Base-by-base conservation (phyloP, 139 green algal genomes). In the Asterochloris sp. region DNA sequence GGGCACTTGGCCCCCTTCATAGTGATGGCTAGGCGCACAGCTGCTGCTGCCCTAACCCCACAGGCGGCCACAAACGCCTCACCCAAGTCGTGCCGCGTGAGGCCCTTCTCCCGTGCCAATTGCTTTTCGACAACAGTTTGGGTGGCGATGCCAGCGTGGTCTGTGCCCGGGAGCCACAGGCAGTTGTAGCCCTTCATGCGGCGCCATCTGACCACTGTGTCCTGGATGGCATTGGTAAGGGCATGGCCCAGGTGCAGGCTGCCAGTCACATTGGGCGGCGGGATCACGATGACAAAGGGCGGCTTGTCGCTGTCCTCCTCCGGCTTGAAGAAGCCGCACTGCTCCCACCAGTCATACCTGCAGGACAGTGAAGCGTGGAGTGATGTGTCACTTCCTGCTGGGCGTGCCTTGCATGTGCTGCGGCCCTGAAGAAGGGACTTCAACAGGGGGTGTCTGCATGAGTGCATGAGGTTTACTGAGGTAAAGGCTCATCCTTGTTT, bases 61-160 rank as follows among this genome's bases (percentile, higher is more conserved):
- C 6, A 54, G 38, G 38, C 4, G 10, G 27, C 23, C 16, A 16
- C 16, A 6, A 64, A 23, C 12, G 14, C 24, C 89, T 61, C 83
- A 94, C 92, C 94, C n/a, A 99, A 89, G 88, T 99, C 96, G 79
- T 99, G 96, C 15, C 96, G 88, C 0, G 91, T 96, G 71, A 95
- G 81, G 13, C 90, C 89, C 89, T 99, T 93, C 24, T 89, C 83
- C 84, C 91, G 88, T 21, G 62, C 63, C 73, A 99, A 86, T 89
- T 96, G 96, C 91, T 98, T 99, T 90, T 99, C 97, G 74, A 99
- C 97, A 15, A 99, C 94, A 0, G 92, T 98, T 92, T 99, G 96
- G 27, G 97, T 98, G 73, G 95, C 95, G 82, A 98, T 99, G 78
- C 97, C 96, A 0, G 97, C 97, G 82, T 99, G 97, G 89, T 99